Base-by-base conservation (phyloP, 176 grass and related monocot species). In the Themeda triandra region DNA sequence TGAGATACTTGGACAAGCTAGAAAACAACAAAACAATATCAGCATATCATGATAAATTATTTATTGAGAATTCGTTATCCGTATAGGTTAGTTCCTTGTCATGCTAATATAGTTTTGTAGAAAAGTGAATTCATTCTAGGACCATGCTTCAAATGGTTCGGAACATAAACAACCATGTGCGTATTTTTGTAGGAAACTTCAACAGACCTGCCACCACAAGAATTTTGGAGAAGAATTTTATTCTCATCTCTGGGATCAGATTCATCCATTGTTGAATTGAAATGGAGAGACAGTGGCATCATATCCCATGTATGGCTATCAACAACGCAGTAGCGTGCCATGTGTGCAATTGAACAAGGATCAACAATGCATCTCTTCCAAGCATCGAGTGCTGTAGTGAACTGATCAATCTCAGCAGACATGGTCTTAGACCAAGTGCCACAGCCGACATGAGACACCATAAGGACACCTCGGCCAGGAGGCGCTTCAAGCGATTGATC, bases 1-100 rank as follows among this genome's bases (percentile, higher is more conserved):
- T 98, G 37, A 95, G 83, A 82, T 98, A 98, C 84, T 93, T 98
- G 62, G 92, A 98, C 85, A 98, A 86, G 68, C 95, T 98, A 84
- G 32, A 76, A 79, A 85, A 69, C 35, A 88, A 21, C 25, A 86
- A 62, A 8, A 80, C 56, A 84, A 77, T 51, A 51, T 18, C 19
- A 71, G 66, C 12, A 7, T 51, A 81, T 69, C 63, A 81, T 44
- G 42, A 2, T 13, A 13, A 44, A 44, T n/a, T n/a, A n/a, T n/a
- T n/a, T n/a, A n/a, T n/a, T n/a, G n/a, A n/a, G n/a, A n/a, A n/a
- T n/a, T n/a, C n/a, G n/a, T n/a, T n/a, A n/a, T n/a, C n/a, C n/a
- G n/a, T n/a, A n/a, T n/a, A n/a, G n/a, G n/a, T n/a, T n/a, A n/a
- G n/a, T n/a, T n/a, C n/a, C n/a, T n/a, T n/a, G n/a, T n/a, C n/a